Evolutionary conservation across 352 stramenopile genomes (phyloP).

Genomic region (Plasmopara muralis): DNA sequence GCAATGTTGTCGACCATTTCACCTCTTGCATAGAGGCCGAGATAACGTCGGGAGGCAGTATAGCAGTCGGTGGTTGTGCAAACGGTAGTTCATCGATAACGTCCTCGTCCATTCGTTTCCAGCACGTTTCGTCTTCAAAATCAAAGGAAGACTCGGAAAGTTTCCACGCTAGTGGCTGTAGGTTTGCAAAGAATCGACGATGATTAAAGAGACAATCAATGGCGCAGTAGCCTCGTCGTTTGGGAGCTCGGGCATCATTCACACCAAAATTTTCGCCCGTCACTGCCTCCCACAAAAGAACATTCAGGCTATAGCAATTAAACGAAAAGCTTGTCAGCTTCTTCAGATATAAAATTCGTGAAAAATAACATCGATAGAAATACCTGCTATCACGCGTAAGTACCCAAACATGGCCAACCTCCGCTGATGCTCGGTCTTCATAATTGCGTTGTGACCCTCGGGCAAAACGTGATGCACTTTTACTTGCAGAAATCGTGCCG

Average conservation of each 20-base stretch:
- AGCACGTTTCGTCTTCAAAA: constrained; percentile 55
- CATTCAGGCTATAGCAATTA: neutral
- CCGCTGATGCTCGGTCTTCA: constrained; percentile 16
- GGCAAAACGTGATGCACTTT: constrained; percentile 19
- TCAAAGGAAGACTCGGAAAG: constrained; percentile 40
- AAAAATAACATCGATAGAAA: neutral
- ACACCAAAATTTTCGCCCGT: constrained; percentile 54
- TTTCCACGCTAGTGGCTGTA: constrained; percentile 48
- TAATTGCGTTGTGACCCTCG: constrained; percentile 12
- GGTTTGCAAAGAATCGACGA: constrained; percentile 65
- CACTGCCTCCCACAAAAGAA: constrained; percentile 71
- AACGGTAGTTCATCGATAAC: constrained; percentile 45
- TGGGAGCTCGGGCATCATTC: constrained; percentile 8
- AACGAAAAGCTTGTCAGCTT: neutral
- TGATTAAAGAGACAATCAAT: constrained; percentile 85
- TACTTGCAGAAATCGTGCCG: constrained; percentile 50
- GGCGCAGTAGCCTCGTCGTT: constrained; percentile 43
- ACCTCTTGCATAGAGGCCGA: constrained; percentile 33
- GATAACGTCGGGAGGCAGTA: constrained; percentile 29
- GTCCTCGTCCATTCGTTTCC: constrained; percentile 50
- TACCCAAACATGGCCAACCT: constrained; percentile 77
- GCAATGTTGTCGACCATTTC: constrained; percentile 40
- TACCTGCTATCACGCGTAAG: constrained; percentile 41
- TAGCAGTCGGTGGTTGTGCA: constrained; percentile 15
- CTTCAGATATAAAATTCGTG: neutral